phyloP scores from a whole-genome alignment of 2,329 filamentous ascomycete genomes.

The Ophiostoma sp. region DNA sequence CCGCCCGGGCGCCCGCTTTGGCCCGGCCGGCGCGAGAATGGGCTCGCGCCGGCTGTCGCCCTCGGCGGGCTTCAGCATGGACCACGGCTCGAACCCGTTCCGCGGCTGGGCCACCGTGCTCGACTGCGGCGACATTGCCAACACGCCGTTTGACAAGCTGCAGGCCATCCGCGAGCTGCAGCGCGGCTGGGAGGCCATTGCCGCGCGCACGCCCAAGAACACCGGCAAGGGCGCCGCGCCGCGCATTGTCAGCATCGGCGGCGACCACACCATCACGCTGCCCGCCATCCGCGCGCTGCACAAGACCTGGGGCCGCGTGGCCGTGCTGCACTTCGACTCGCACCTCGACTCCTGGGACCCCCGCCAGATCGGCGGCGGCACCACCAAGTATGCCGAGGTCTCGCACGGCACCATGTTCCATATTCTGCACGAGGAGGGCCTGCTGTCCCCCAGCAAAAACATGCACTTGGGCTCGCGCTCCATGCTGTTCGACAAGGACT shows the following conservation, averaged over 20 bases:
- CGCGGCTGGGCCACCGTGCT: slow-evolving; percentile 65
- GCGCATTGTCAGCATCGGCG: slow-evolving; percentile 20
- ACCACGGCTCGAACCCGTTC: slow-evolving; percentile 52
- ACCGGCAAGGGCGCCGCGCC: slow-evolving; percentile 5
- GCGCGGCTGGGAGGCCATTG: slow-evolving; percentile 39
- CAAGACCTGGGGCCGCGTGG: slow-evolving; percentile 18
- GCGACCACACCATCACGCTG: slow-evolving; percentile 23
- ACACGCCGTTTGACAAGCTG: slow-evolving; percentile 71
- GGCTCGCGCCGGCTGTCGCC: background rate
- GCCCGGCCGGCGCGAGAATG: slow-evolving; percentile 5
- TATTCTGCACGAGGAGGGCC: slow-evolving; percentile 53
- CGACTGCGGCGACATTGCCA: slow-evolving; percentile 73
- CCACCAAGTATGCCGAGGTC: slow-evolving; percentile 53
- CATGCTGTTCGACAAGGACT: slow-evolving; percentile 44
- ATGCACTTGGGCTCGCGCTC: slow-evolving; percentile 57
- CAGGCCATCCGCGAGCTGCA: slow-evolving; percentile 70
- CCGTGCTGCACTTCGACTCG: slow-evolving; percentile 58
- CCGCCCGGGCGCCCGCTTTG: slow-evolving; percentile 22
- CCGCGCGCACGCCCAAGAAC: background rate
- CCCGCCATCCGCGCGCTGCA: slow-evolving; percentile 18
- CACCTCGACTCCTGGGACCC: slow-evolving; percentile 66
- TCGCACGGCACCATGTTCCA: slow-evolving; percentile 60
- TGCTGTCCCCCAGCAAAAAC: slow-evolving; percentile 11
- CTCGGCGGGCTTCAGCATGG: slow-evolving; percentile 14
- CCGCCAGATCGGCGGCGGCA: slow-evolving; percentile 42